Evolutionary conservation across 148 eudicot genomes (phyloP), one percentile per base, ranked within the genome.

Genomic region (Camellia japonica): DNA sequence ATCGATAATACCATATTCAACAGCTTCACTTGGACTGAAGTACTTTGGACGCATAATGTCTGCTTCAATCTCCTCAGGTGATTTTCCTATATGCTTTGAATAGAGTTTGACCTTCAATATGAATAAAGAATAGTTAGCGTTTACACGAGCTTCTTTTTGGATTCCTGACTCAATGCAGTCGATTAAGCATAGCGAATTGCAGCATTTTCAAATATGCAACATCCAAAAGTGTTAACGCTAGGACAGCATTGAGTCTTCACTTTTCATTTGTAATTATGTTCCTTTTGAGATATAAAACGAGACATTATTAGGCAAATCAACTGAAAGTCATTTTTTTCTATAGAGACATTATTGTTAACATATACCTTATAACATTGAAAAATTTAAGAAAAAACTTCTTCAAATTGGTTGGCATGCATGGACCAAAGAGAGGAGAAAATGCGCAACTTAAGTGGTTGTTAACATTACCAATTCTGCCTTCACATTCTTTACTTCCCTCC

Each of bases 1-100:
- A 77, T 96, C 99, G 77, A 96, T 96, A 81, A 96, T 86, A 66
- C 99, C 99, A 78, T 94, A 96, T 84, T 96, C 98, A 90, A 94
- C 93, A 42, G 99, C 99, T 87, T 96, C 97, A 83, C 92, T 91
- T 8, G 99, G 98, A 87, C 92, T 93, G 73, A 93, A 95, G 86
- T 95, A 95, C 81, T 92, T 95, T 74, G 97, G 99, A 64, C 91
- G 93, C 82, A 91, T 87, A 66, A 95, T 91, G 83, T 95, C 97
- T 71, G 84, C 94, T 88, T 93, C 99, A 80, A 95, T 95, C 91
- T 84, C 84, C 83, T 92, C 95, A 6, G 84, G 77, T 64, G 98
- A 69, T 82, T 95, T 93, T 74, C 99, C 95, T 49, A 80, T 88
- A 81, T 90, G 85, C 82, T 84, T 89, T 23, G 99, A 77, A 13